Conservation (phyloP, 179 eudicot genomes). For the Camellia oleifera region DNA sequence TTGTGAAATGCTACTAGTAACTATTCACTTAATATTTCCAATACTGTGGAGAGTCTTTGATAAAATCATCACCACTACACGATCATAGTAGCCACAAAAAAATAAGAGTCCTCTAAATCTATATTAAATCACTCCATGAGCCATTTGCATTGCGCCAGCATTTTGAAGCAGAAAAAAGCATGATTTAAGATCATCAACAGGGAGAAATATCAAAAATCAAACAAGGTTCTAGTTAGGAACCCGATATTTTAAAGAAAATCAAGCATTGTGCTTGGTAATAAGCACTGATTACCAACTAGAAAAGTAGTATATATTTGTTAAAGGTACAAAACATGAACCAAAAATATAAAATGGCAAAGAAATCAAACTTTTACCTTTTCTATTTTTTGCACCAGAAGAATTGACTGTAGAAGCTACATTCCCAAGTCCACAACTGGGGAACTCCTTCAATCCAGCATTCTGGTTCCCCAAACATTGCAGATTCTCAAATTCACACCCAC, state of each 20-base stretch:
- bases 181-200: background rate
- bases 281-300: background rate
- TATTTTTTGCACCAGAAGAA: constrained; percentile 42
- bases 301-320: background rate
- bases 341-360: background rate
- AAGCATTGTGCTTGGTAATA: background rate
- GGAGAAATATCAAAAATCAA: background rate
- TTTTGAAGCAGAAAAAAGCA: background rate
- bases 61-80: background rate
- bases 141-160: background rate
- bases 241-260: background rate
- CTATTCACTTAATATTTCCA: background rate
- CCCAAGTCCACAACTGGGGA: constrained; percentile 44
- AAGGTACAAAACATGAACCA: background rate
- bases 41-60: background rate
- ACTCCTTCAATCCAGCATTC: constrained; percentile 44
- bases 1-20: background rate
- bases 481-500: constrained; percentile 64
- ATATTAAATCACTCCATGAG: background rate
- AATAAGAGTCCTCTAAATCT: background rate
- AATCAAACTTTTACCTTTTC: constrained; percentile 48
- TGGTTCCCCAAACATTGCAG: constrained; percentile 60
- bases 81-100: background rate
- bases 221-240: background rate
- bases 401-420: constrained; percentile 35